Percentiles rank a stretch among this genome's conserved stretches.
phyloP scores from a whole-genome alignment of 2,329 filamentous ascomycete species.

The Phialophora chinensis region DNA sequence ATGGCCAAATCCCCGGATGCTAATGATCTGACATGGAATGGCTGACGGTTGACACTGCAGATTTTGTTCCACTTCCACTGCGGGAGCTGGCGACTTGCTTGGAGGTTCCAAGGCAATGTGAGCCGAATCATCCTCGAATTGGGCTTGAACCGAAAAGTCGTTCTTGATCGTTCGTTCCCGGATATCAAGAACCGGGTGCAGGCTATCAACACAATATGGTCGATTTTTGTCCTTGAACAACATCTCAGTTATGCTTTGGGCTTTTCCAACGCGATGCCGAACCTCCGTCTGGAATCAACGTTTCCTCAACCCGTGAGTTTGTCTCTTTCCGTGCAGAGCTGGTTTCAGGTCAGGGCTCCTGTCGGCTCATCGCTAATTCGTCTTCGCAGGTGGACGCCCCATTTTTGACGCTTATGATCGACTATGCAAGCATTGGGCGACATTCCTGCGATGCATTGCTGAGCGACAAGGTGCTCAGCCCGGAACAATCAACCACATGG shows the following conservation, averaged over 20 bases:
- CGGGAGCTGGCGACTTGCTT: conserved; percentile 20
- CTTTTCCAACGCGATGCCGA: conserved; percentile 19
- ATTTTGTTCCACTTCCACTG: conserved; percentile 24
- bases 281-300: conserved; percentile 13
- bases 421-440: conserved; percentile 22
- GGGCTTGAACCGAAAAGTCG: conserved; percentile 18
- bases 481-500: conserved; percentile 10
- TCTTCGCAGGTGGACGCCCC: conserved; percentile 18
- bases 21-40: not conserved
- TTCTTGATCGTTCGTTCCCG: conserved; percentile 17
- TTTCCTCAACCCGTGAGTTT: conserved; percentile 23
- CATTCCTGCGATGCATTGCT: conserved; percentile 21
- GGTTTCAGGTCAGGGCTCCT: not conserved
- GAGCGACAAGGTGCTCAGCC: conserved; percentile 17
- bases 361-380: not conserved
- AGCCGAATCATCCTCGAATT: conserved; percentile 22
- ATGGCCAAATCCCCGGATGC: not conserved
- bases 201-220: conserved; percentile 20
- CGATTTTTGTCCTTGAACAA: conserved; percentile 19
- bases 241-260: conserved; percentile 26
- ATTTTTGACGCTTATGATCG: conserved; percentile 24
- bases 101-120: conserved; percentile 22
- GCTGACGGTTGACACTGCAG: conserved; percentile 2
- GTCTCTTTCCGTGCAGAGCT: not conserved
- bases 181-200: conserved; percentile 11